phyloP scores from a whole-genome alignment of 169 alveolate genomes.

The Pseudocohnilembus persalinus region DNA sequence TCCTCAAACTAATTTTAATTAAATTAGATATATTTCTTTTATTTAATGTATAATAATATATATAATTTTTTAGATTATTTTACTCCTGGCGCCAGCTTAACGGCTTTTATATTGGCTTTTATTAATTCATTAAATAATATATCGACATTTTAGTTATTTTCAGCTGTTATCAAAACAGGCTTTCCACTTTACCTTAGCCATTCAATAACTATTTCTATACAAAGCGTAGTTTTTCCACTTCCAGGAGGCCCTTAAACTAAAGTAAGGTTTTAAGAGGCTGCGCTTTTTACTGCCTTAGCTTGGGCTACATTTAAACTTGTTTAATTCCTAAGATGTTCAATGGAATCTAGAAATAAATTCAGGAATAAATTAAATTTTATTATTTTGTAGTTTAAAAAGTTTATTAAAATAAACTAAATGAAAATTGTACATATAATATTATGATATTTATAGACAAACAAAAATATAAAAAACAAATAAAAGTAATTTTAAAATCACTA shows the following conservation, averaged over 20 bases:
- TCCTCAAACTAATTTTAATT: neutral
- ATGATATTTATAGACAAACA: too few relatives aligned
- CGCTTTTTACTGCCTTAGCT: constrained; percentile 3
- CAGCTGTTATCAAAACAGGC: constrained; percentile 16
- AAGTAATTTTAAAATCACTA: too few relatives aligned
- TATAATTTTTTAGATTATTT: too few relatives aligned
- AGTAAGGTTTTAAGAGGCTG: constrained; percentile 1
- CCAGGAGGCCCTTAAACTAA: constrained; percentile 19
- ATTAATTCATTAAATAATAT: constrained; percentile 9
- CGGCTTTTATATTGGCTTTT: constrained; percentile 18
- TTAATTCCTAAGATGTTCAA: neutral
- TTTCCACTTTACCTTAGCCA: constrained; percentile 8
- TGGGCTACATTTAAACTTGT: neutral
- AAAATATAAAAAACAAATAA: too few relatives aligned
- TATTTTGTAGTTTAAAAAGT: too few relatives aligned
- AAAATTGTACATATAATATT: too few relatives aligned
- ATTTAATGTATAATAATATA: too few relatives aligned
- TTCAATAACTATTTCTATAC: constrained; percentile 13
- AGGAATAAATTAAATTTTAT: too few relatives aligned
- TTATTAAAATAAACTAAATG: too few relatives aligned
- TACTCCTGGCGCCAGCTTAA: constrained; percentile 13
- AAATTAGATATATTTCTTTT: neutral
- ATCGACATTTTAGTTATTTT: neutral
- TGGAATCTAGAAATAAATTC: neutral
- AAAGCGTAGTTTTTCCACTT: constrained; percentile 17